Evolutionary conservation across 73 alveolate species (phyloP), one percentile per base, ranked within the genome.

Genomic region (Tetrahymena malaccensis): DNA sequence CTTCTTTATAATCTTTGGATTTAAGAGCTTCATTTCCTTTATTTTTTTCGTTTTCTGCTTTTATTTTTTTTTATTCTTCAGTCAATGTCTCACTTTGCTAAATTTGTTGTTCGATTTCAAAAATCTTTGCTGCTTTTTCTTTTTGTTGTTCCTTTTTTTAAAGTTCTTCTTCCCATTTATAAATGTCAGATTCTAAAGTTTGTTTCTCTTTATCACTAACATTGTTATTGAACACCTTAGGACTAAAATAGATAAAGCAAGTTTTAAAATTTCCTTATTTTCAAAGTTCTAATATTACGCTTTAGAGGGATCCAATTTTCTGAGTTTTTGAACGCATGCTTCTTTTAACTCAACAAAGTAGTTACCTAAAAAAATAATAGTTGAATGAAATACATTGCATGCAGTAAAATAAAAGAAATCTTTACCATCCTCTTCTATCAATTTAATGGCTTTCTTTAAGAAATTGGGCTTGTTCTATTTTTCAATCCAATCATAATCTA

Each of bases 1-100:
- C 99, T 43, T 96, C 98, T 21, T 95, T 96, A 58, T 84, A 97
- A 85, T 97, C 99, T 94, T 98, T 97, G 15, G 98, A 56, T 95
- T 97, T 97, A 96, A 98, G 94, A 50, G 96, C 98, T 93, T 98
- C 99, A 96, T 98, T 98, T 22, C 99, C 99, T 95, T 98, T 97
- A 57, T 95, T 94, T 93, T 98, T 97, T 93, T 98, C 99, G 43
- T 97, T 93, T 94, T 98, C 99, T 31, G 99, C 99, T 35, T 93
- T 85, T 94, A 95, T 94, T 57, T 96, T 94, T 89, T 93, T 95
- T 94, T 97, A 50, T 44, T 95, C 97, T 34, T 85, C 43, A 10
- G 95, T 89, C 21, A 94, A 94, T 43, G 93, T 34, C 31, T 85
- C 97, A 50, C 40, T 93, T 89, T 89, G 93, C 31, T 22, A 13